Evolutionary conservation across 306 rosid species (phyloP).

Genomic region (Vigna nakashimae): DNA sequence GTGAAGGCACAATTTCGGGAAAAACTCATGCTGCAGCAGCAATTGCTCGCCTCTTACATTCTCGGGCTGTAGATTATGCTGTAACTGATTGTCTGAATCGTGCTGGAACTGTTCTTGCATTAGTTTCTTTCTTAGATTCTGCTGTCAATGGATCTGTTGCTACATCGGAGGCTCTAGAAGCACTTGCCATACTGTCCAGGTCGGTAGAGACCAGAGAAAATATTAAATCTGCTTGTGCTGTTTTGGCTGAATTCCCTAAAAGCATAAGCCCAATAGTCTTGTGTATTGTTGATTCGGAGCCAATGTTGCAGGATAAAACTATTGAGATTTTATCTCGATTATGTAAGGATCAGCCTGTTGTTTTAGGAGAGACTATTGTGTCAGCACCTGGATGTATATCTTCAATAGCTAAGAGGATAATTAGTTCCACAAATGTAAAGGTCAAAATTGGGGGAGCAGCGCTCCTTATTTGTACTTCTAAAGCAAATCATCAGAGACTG

Average conservation of each 20-base stretch:
- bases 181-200: slow-evolving; percentile 89
- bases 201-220: slow-evolving; percentile 64
- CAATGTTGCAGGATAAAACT: slow-evolving; percentile 85
- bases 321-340: slow-evolving; percentile 86
- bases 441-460: slow-evolving; percentile 93
- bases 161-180: slow-evolving; percentile 86
- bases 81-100: slow-evolving; percentile 83
- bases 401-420: slow-evolving; percentile 81
- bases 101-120: slow-evolving; percentile 88
- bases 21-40: slow-evolving; percentile 95
- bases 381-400: slow-evolving; percentile 75
- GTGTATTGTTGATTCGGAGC: slow-evolving; percentile 75
- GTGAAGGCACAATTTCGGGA: slow-evolving; percentile 81
- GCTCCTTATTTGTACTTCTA: slow-evolving; percentile 86
- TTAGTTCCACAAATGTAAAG: slow-evolving; percentile 68
- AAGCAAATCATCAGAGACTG: slow-evolving; percentile 75
- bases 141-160: slow-evolving; percentile 68
- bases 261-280: slow-evolving; percentile 83
- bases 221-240: slow-evolving; percentile 86
- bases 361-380: slow-evolving; percentile 73
- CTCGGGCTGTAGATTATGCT: slow-evolving; percentile 67
- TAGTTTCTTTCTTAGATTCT: slow-evolving; percentile 88
- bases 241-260: slow-evolving; percentile 83
- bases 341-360: slow-evolving; percentile 81
- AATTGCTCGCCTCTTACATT: slow-evolving; percentile 86